Evolutionary conservation across 257 asterid genomes (phyloP).

Genomic region (Mitragyna speciosa): DNA sequence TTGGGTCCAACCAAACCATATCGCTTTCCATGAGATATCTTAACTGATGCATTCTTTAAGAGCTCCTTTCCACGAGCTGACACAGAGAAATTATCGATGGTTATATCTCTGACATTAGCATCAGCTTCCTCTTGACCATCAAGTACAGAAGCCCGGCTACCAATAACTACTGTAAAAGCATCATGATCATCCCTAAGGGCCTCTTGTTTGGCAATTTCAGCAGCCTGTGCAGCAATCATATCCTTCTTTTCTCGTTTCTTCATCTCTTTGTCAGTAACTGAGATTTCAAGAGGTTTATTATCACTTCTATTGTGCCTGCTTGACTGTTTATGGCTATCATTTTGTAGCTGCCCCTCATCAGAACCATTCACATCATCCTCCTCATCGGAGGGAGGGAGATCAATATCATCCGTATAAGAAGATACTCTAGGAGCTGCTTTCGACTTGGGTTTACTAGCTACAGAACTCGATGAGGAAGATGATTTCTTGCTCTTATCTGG

Average conservation of each 20-base stretch:
- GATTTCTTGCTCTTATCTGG: slow-evolving; percentile 23
- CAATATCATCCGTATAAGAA: slow-evolving; percentile 20
- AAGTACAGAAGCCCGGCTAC: slow-evolving; percentile 24
- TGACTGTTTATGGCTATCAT: slow-evolving; percentile 1
- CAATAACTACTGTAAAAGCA: slow-evolving; percentile 28
- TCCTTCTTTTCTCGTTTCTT: slow-evolving; percentile 32
- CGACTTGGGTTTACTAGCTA: slow-evolving; percentile 15
- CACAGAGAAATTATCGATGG: slow-evolving; percentile 22
- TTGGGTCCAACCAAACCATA: slow-evolving; percentile 37
- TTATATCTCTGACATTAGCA: slow-evolving; percentile 22
- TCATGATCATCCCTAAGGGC: slow-evolving; percentile 32
- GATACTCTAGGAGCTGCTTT: slow-evolving; percentile 18
- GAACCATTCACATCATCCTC: slow-evolving; percentile 13
- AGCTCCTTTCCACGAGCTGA: slow-evolving; percentile 34
- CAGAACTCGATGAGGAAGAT: slow-evolving; percentile 12
- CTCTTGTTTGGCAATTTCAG: slow-evolving; percentile 21
- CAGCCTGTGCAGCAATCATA: slow-evolving; percentile 20
- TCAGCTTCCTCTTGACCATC: slow-evolving; percentile 28
- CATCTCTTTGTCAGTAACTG: slow-evolving; percentile 19
- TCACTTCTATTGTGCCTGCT: slow-evolving; percentile 14
- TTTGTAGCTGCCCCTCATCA: slow-evolving; percentile 5
- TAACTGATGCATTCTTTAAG: slow-evolving; percentile 27
- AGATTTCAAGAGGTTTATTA: slow-evolving; percentile 18
- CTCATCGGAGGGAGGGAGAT: slow-evolving; percentile 36
- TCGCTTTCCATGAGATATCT: slow-evolving; percentile 33